Evolutionary conservation across 2,329 filamentous ascomycete species (phyloP).

Genomic region (Metarhizium sp.): DNA sequence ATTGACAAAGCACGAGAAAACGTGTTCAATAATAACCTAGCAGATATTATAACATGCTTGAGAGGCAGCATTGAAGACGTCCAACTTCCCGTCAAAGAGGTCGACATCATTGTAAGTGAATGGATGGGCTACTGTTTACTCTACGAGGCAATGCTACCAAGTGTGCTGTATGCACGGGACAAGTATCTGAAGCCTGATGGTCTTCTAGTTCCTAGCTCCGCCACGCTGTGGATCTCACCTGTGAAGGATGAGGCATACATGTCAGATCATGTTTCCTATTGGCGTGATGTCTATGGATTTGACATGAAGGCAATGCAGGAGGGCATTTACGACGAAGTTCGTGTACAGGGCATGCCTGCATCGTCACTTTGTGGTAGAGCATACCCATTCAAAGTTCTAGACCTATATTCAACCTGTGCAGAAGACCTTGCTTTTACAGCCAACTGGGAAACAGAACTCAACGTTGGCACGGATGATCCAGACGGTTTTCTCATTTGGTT

Average conservation of each 20-base stretch:
- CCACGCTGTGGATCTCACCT: conserved; percentile 74
- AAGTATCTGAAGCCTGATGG: conserved; percentile 73
- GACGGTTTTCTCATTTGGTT: conserved; percentile 92
- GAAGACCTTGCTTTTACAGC: conserved; percentile 69
- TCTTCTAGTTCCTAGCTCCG: conserved; percentile 78
- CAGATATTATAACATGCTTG: conserved; percentile 66
- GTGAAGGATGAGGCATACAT: conserved; percentile 70
- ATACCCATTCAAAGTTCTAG: conserved; percentile 62
- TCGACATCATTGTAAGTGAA: conserved; percentile 92
- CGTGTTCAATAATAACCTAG: conserved; percentile 69
- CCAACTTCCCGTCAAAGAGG: conserved; percentile 62
- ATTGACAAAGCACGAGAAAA: conserved; percentile 81
- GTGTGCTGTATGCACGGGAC: conserved; percentile 80
- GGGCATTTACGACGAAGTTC: conserved; percentile 71
- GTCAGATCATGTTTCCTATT: conserved; percentile 70
- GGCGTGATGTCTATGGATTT: conserved; percentile 90
- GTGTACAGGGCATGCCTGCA: conserved; percentile 62
- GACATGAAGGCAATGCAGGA: conserved; percentile 87
- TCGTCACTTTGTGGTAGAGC: conserved; percentile 50
- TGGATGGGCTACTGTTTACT: conserved; percentile 97
- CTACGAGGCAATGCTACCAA: conserved; percentile 94
- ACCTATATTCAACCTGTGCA: conserved; percentile 62
- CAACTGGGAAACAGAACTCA: conserved; percentile 53
- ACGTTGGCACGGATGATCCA: conserved; percentile 54
- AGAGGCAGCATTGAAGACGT: conserved; percentile 86